Evolutionary conservation across 192 early-diverging fungal genomes (phyloP).

Genomic region (Podila minutissima): DNA sequence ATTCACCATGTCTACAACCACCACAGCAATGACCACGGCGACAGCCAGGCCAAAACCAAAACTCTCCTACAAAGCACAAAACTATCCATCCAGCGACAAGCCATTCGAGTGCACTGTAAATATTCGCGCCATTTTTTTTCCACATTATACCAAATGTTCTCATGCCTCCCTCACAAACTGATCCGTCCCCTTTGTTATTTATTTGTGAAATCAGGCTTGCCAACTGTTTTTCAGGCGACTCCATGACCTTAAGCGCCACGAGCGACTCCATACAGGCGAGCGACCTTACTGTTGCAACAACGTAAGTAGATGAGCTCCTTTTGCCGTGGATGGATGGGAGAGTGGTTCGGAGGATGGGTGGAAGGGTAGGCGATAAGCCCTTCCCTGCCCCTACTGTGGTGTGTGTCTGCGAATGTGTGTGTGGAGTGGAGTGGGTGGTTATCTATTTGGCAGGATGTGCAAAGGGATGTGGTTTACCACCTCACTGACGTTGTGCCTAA

Average conservation of each 20-base stretch:
- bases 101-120: conserved; percentile 51
- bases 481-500: neutral
- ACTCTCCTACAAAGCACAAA: conserved; percentile 51
- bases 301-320: conserved; percentile 13
- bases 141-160: neutral
- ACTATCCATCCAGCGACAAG: conserved; percentile 43
- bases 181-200: neutral
- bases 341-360: neutral
- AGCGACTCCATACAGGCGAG: conserved; percentile 66
- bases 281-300: conserved; percentile 60
- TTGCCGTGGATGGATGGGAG: neutral
- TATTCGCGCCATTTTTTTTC: neutral
- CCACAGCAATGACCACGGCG: neutral
- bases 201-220: conserved; percentile 35
- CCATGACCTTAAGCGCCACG: conserved; percentile 65
- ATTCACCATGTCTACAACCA: neutral
- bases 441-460: conserved; percentile 2
- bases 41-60: conserved; percentile 48
- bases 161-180: conserved; percentile 3
- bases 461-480: conserved; percentile 7
- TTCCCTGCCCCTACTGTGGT: neutral
- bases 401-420: conserved; percentile 20
- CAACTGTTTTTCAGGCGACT: conserved; percentile 58
- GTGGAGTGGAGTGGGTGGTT: neutral
- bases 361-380: neutral